phyloP scores from a whole-genome alignment of 2,329 filamentous ascomycete species.

The Cercospora berteroae region DNA sequence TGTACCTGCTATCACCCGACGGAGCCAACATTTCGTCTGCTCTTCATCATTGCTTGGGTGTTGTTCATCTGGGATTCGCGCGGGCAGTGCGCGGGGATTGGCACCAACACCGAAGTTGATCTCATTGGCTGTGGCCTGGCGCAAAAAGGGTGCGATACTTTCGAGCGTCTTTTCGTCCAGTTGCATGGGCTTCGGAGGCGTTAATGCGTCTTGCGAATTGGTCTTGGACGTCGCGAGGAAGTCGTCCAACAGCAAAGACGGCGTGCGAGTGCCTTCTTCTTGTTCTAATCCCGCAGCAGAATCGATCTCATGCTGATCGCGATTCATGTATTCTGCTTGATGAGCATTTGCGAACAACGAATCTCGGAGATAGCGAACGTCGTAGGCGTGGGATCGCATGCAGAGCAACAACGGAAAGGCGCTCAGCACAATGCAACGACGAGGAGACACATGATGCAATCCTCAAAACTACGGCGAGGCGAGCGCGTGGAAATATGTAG shows the following conservation, averaged over 20 bases:
- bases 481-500: background rate
- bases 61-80: background rate
- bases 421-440: background rate
- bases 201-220: background rate
- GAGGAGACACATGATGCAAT: background rate
- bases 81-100: background rate
- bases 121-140: background rate
- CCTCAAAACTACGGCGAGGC: background rate
- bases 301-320: background rate
- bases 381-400: background rate
- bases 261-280: background rate
- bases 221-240: background rate
- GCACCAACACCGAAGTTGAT: background rate
- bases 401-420: background rate
- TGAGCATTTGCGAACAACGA: background rate
- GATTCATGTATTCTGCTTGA: background rate
- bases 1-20: background rate
- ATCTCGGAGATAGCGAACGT: background rate
- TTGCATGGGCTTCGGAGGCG: background rate
- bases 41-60: background rate
- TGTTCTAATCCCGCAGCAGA: background rate
- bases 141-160: slow-evolving; percentile 4
- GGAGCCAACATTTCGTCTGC: background rate
- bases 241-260: background rate
- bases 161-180: slow-evolving; percentile 4